Evolutionary conservation across 2,329 filamentous ascomycete species (phyloP).

Genomic region (Tothia fuscella): DNA sequence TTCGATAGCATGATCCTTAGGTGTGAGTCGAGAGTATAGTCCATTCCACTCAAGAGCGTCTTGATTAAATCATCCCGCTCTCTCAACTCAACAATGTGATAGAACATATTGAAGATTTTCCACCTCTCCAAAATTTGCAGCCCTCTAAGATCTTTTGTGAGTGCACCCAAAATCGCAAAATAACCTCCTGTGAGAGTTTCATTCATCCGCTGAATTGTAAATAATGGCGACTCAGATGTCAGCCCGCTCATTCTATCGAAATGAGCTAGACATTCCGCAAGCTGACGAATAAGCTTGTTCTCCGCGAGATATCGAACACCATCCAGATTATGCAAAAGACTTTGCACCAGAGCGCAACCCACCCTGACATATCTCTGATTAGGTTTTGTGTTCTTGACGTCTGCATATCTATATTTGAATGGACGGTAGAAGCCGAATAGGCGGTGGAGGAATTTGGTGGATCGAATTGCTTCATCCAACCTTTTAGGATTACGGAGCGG

Average conservation of each 20-base stretch:
- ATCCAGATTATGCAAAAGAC: constrained; percentile 72
- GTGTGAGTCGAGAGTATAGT: constrained; percentile 77
- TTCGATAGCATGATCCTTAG: constrained; percentile 88
- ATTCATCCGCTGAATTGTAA: constrained; percentile 70
- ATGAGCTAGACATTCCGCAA: constrained; percentile 91
- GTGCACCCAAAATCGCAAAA: constrained; percentile 78
- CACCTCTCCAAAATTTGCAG: constrained; percentile 85
- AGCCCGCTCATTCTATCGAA: constrained; percentile 68
- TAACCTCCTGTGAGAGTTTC: constrained; percentile 89
- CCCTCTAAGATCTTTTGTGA: constrained; percentile 73
- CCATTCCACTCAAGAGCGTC: constrained; percentile 77
- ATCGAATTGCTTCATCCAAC: constrained; percentile 85
- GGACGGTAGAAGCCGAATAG: constrained; percentile 91
- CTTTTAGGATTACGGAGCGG: constrained; percentile 83
- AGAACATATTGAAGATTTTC: constrained; percentile 99
- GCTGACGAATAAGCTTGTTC: constrained; percentile 84
- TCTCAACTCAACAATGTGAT: constrained; percentile 87
- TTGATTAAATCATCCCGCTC: constrained; percentile 87
- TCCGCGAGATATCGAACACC: constrained; percentile 77
- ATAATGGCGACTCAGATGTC: constrained; percentile 77
- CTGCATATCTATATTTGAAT: constrained; percentile 92
- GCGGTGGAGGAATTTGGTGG: constrained; percentile 91
- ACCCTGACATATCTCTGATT: constrained; percentile 90
- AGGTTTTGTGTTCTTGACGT: constrained; percentile 77
- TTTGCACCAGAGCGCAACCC: constrained; percentile 79